Evolutionary conservation across 1,284 basidiomycete species (phyloP).

Genomic region (Puccinia coronata): DNA sequence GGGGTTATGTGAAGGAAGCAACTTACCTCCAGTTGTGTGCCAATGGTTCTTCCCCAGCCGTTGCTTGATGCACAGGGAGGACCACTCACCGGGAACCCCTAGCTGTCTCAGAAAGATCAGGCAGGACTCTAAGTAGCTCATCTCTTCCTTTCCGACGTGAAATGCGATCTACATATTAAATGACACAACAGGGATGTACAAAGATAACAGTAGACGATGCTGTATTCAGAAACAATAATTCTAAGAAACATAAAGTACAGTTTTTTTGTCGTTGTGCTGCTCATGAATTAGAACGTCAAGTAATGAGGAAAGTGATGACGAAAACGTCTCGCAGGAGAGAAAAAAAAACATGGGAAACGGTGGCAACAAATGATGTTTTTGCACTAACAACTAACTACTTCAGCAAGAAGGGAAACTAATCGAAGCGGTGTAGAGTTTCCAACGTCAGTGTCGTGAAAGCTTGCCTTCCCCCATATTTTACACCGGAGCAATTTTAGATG

Average conservation of each 20-base stretch:
- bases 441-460: neutral
- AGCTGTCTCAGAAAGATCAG: too few species aligned
- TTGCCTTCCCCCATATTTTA: neutral
- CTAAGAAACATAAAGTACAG: neutral
- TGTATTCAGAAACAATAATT: neutral
- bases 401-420: neutral
- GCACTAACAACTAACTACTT: neutral
- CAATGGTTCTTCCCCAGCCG: too few species aligned
- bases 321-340: too few species aligned
- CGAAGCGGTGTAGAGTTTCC: neutral
- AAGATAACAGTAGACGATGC: neutral
- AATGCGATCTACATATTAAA: neutral
- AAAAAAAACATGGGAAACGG: too few species aligned
- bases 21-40: too few species aligned
- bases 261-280: too few species aligned
- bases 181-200: neutral
- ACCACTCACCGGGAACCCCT: too few species aligned
- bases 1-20: too few species aligned
- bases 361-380: neutral
- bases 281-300: neutral
- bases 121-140: too few species aligned
- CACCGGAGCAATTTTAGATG: slow-evolving; percentile 23
- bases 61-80: too few species aligned
- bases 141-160: neutral
- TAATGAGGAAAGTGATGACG: neutral